Conservation (phyloP, 2,329 filamentous ascomycete genomes). For the Phaeosphaeriaceae sp. region DNA sequence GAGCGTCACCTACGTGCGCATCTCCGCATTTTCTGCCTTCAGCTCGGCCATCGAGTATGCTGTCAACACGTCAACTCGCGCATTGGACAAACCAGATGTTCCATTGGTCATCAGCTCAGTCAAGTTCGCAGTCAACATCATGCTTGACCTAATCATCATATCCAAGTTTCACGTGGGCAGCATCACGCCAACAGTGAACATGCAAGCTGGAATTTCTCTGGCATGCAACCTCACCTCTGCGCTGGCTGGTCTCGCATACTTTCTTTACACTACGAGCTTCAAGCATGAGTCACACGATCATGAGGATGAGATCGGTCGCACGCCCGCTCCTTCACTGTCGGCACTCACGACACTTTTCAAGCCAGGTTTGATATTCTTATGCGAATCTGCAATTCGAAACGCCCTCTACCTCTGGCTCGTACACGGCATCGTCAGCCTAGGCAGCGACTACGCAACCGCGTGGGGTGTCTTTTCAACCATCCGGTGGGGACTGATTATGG, state of each 20-base stretch:
- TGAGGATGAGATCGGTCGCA: slow-evolving; percentile 11
- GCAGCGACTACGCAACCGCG: slow-evolving; percentile 71
- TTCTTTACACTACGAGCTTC: slow-evolving; percentile 56
- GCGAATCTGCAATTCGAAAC: slow-evolving; percentile 73
- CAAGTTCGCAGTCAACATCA: slow-evolving; percentile 72
- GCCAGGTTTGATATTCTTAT: slow-evolving; percentile 67
- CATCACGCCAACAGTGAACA: slow-evolving; percentile 66
- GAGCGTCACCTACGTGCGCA: slow-evolving; percentile 71
- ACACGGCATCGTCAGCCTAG: slow-evolving; percentile 68
- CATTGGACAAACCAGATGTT: slow-evolving; percentile 74
- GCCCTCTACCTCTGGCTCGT: slow-evolving; percentile 76
- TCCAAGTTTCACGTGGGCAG: slow-evolving; percentile 69
- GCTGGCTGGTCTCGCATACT: slow-evolving; percentile 65
- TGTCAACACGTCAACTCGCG: slow-evolving; percentile 67
- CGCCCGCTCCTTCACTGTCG: slow-evolving; percentile 38
- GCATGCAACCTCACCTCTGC: slow-evolving; percentile 56
- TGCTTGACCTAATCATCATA: slow-evolving; percentile 71
- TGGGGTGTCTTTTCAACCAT: slow-evolving; percentile 80
- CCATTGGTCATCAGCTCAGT: slow-evolving; percentile 70
- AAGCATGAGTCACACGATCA: slow-evolving; percentile 26
- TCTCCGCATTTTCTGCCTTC: slow-evolving; percentile 69
- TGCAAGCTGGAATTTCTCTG: slow-evolving; percentile 70
- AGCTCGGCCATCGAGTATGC: slow-evolving; percentile 70
- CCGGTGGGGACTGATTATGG: slow-evolving; percentile 77
- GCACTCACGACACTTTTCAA: slow-evolving; percentile 61